A percentile compares a stretch with the other conserved stretches of the same genome.
phyloP scores from a whole-genome alignment of 352 stramenopile genomes.

The Globisporangium irregulare region DNA sequence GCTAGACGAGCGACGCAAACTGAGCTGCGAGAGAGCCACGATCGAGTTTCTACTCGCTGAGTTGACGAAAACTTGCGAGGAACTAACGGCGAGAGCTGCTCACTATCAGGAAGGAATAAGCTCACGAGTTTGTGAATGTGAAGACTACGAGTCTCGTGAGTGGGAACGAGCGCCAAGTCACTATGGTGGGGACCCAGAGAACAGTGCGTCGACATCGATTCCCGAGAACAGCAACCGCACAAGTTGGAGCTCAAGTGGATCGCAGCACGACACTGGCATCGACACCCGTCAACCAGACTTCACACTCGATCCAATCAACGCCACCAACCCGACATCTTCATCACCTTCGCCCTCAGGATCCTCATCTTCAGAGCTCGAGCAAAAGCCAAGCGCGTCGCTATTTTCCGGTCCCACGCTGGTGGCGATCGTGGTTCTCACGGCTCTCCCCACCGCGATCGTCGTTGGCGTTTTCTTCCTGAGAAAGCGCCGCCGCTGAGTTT shows the following conservation, averaged over 20 bases:
- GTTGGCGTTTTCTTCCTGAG: constrained; percentile 15
- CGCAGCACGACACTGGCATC: neutral
- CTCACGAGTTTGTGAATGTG: neutral
- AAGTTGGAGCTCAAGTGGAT: neutral
- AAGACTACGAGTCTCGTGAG: neutral
- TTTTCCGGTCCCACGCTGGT: constrained; percentile 13
- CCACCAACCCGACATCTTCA: neutral
- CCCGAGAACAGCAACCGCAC: neutral
- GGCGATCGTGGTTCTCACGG: constrained; percentile 17
- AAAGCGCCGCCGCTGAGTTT: neutral
- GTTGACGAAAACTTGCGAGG: neutral
- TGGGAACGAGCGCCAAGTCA: neutral
- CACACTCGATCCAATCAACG: neutral
- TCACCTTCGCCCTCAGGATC: neutral
- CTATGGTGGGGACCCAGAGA: neutral
- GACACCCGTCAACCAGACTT: neutral
- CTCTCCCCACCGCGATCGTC: constrained; percentile 15
- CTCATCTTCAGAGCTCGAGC: neutral
- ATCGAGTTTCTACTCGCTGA: neutral
- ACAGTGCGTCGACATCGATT: neutral
- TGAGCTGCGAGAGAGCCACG: neutral
- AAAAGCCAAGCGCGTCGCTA: constrained; percentile 1
- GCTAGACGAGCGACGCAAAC: neutral
- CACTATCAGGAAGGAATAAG: neutral
- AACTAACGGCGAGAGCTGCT: neutral